Base-by-base conservation (phyloP, 192 early-diverging fungal species). In the Coemansia interrupta region DNA sequence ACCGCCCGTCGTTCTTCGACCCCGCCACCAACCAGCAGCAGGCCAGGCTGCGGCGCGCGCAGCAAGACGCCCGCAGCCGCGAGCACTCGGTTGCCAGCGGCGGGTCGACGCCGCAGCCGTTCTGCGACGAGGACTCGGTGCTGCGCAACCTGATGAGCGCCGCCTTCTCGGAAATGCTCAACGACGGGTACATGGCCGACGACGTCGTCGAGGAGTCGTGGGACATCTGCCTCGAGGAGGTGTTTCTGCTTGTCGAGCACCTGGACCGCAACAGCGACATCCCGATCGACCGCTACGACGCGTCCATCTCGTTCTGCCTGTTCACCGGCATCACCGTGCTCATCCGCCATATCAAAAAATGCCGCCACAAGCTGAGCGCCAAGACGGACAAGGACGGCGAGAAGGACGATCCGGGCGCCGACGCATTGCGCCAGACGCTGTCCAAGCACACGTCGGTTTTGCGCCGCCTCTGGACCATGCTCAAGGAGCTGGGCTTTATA, bases 141-240 rank as follows among this genome's bases (percentile, higher is more conserved):
- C 64, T 78, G 38, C 74, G 74, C 45, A 55, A 41, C 30, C 42
- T 71, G 65, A 47, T 78, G 48, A 61, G 61, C 52, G 54, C 54
- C 17, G 48, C 61, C 0, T 70, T 78, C 15, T 64, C 74, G 10
- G 68, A 68, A 38, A 51, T 68, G 58, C 56, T 64, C 41, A 78
- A 78, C 62, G 74, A 78, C 39, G 74, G 74, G 2, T 52, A 64
- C 11, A 53, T 71, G 57, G 68, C 68, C 19, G 62, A 65, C 51
- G 74, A 78, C 59, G 32, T 78, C 5, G 65, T 64, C 12, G 61
- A 63, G 12, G 68, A 72, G 49, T 78, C 74, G 50, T 78, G 74
- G 74, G 51, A 46, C 14, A 36, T 68, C 7, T 71, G 74, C 28
- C 30, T 78, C 32, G 44, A 47, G 9, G 74, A 71, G 59, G 51